Base-by-base conservation (phyloP, 164 flowering plant species). In the Aristolochia fimbriata region DNA sequence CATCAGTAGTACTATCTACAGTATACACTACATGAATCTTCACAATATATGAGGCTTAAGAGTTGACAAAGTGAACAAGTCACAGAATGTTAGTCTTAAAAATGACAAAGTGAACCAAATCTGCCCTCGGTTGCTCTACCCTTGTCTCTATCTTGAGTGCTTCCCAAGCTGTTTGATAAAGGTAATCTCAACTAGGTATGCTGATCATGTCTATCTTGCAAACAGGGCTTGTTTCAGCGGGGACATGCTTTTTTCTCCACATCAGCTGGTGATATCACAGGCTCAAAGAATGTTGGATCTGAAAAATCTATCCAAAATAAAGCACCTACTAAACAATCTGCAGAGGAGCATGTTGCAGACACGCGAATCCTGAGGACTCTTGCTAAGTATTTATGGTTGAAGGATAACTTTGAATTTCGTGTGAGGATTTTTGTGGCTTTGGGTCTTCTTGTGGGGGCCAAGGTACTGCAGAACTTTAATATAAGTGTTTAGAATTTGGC, bases 371-470 rank as follows among this genome's bases (percentile, higher is more conserved):
- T 93, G 4, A 74, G 70, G 10, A 88, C 95, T 27, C 88, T 93
- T 15, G 87, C 85, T 0, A 78, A 81, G 69, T 90, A 85, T 65
- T 75, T 93, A 60, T 93, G 99, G 99, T 77, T 81, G 82, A 82
- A 84, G 71, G 99, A 88, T 66, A 93, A 86, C 68, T 43, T 62
- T 10, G 97, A 93, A 62, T 90, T 90, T 65, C 87, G 87, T 47
- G 31, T 81, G 21, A 72, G 99, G 70, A 96, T 93, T 51, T 57
- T 85, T 13, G 55, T 76, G 37, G 94, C 99, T 6, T 57, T 90
- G 71, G 86, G 85, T 41, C 86, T 93, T 45, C 71, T 93, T 20
- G 75, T 93, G 55, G 95, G 92, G 22, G 85, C 96, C 47, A 93
- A 93, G 87, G 96, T 77, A 49, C 5, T 15, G 17, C 52, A 16